Percentiles rank a stretch among this genome's conserved stretches.
These are phyloP conservation scores for Mucuna pruriens DNA, from an alignment of 306 rosid genomes.

Conservation along the genomic window DNA sequence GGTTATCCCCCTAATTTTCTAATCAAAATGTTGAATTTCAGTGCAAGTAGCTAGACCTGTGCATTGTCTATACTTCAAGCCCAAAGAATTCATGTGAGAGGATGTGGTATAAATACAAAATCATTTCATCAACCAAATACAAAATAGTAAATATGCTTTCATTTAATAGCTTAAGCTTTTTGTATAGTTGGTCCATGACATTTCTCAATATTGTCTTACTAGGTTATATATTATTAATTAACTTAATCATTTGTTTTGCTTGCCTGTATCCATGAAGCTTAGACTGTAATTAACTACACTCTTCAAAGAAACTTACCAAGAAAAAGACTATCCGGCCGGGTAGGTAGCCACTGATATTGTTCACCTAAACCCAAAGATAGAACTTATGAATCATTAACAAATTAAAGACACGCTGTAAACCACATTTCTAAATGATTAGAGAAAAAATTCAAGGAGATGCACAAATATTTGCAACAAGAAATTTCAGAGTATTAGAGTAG, in stretches of 20 bases:
- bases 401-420: conserved; percentile 27
- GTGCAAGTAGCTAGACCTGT: background rate
- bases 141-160: background rate
- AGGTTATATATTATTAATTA: background rate
- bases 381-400: conserved; percentile 25
- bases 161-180: background rate
- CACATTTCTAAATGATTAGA: conserved; percentile 14
- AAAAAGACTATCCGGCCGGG: conserved; percentile 97
- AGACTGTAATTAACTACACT: conserved; percentile 23
- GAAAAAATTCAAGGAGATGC: conserved; percentile 22
- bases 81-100: background rate
- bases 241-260: conserved; percentile 7
- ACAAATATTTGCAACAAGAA: conserved; percentile 29
- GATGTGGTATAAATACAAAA: background rate
- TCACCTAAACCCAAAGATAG: conserved; percentile 67
- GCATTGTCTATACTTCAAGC: background rate
- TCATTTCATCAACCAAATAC: background rate
- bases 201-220: background rate
- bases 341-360: conserved; percentile 95
- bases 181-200: background rate
- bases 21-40: background rate
- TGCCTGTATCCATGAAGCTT: background rate
- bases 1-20: too few relatives aligned
- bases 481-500: background rate
- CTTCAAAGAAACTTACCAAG: conserved; percentile 71